These are phyloP conservation scores for Penicillium chermesinum DNA, from an alignment of 495 filamentous ascomycete genomes.

Conservation along the genomic window DNA sequence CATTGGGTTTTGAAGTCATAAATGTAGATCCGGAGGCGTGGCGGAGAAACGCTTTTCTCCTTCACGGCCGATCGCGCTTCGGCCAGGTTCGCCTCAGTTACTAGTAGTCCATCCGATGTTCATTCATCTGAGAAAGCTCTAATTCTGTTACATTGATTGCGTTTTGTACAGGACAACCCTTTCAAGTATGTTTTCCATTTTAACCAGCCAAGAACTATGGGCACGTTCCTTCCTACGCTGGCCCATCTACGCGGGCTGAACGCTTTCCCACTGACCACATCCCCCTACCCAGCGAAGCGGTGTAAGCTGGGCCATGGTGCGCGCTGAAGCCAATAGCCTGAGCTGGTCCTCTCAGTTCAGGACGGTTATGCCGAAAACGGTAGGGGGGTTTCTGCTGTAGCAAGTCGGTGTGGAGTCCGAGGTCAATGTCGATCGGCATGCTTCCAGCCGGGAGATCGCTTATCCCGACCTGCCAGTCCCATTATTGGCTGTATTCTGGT, in stretches of 20 bases:
- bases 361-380: too few relatives aligned
- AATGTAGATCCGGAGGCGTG: slow-evolving; percentile 13
- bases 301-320: background rate
- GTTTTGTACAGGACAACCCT: too few relatives aligned
- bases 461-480: background rate
- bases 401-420: too few relatives aligned
- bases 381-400: too few relatives aligned
- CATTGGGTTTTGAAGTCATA: slow-evolving; percentile 6
- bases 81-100: background rate
- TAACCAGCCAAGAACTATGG: background rate
- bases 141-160: too few relatives aligned
- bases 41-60: slow-evolving; percentile 28
- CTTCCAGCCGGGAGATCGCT: background rate
- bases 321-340: background rate
- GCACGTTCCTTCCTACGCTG: background rate
- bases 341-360: too few relatives aligned
- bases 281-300: slow-evolving; percentile 18
- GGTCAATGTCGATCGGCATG: too few relatives aligned
- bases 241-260: slow-evolving; percentile 26
- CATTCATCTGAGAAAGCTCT: too few relatives aligned
- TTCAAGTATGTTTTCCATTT: background rate
- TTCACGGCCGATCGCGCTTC: background rate
- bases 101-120: background rate
- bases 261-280: slow-evolving; percentile 18
- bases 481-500: background rate